Evolutionary conservation across 2,329 filamentous ascomycete genomes (phyloP).

Genomic region (Alternaria dauci): DNA sequence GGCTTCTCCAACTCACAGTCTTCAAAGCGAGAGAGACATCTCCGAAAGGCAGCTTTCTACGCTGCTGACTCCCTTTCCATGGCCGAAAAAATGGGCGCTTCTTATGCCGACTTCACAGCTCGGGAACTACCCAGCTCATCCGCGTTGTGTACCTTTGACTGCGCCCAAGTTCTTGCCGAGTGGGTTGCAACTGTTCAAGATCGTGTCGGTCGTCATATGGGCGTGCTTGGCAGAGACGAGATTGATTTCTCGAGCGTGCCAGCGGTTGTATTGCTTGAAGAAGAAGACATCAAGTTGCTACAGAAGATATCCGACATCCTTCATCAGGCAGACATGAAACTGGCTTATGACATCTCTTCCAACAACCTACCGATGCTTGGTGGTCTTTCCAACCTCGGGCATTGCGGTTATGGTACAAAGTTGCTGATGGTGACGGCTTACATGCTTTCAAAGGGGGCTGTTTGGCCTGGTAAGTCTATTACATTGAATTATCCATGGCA

Average conservation of each 20-base stretch:
- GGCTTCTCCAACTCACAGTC: slow-evolving; percentile 55
- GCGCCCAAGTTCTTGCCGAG: slow-evolving; percentile 90
- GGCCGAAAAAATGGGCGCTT: slow-evolving; percentile 84
- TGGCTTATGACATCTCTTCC: slow-evolving; percentile 64
- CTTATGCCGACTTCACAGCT: slow-evolving; percentile 83
- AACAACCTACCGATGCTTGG: slow-evolving; percentile 61
- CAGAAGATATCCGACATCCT: slow-evolving; percentile 84
- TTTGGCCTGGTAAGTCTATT: slow-evolving; percentile 83
- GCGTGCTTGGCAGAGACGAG: slow-evolving; percentile 82
- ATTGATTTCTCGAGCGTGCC: slow-evolving; percentile 82
- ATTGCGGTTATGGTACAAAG: slow-evolving; percentile 81
- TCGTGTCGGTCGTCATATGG: slow-evolving; percentile 87
- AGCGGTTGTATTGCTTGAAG: slow-evolving; percentile 87
- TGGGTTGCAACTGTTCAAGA: slow-evolving; percentile 95
- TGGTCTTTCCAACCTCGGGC: slow-evolving; percentile 64
- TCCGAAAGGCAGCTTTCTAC: slow-evolving; percentile 94
- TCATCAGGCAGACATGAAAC: slow-evolving; percentile 78
- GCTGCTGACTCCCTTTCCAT: slow-evolving; percentile 90
- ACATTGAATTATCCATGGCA: neutral
- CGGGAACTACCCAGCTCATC: slow-evolving; percentile 89
- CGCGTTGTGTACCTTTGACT: slow-evolving; percentile 92
- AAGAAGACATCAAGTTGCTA: slow-evolving; percentile 87
- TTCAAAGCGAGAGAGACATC: slow-evolving; percentile 81
- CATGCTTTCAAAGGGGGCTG: slow-evolving; percentile 85
- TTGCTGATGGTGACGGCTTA: slow-evolving; percentile 84